Conservation (phyloP, 78 protist species). For the Dictyostelium discoideum region dicty_2.7 NC_007088.5:1062501-1063000, state of each 20-base stretch:
- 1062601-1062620: constrained; percentile 65
- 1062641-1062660: constrained; percentile 7
- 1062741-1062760: constrained; percentile 2
- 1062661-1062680: background rate
- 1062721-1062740: background rate
- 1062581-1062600: constrained; percentile 8
- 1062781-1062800: constrained; percentile 76
- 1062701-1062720: background rate
- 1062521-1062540: constrained; percentile 43
- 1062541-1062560: background rate
- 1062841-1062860: constrained; percentile 52
- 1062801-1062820: constrained; percentile 74
- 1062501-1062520: constrained; percentile 62
- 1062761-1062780: constrained; percentile 80
- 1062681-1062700: background rate
- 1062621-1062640: constrained; percentile 38
- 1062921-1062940: background rate
- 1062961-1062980: constrained; percentile 88
- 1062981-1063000: constrained; percentile 78
- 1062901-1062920: background rate
- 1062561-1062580: constrained; percentile 18
- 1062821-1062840: constrained; percentile 57
- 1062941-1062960: constrained; percentile 82
- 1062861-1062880: constrained; percentile 41
- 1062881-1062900: background rate